Conservation (phyloP, 306 rosid species). For the Lathyrus aphaca region DNA sequence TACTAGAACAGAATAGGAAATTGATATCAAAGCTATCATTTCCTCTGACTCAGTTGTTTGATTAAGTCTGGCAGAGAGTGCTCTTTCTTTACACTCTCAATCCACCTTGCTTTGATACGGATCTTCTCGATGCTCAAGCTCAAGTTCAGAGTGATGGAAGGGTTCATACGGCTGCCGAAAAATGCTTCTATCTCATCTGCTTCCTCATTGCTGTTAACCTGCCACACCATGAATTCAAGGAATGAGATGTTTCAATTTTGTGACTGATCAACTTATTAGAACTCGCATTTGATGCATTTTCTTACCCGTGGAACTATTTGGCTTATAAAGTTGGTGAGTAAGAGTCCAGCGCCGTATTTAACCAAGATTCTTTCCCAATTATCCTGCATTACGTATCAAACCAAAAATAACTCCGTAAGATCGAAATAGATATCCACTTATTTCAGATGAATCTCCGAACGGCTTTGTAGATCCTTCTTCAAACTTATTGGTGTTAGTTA, state of each 20-base stretch:
- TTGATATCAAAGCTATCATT: constrained; percentile 22
- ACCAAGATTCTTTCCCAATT: constrained; percentile 65
- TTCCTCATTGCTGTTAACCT: constrained; percentile 57
- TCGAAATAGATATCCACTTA: neutral
- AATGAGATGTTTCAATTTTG: neutral
- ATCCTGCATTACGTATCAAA: constrained; percentile 54
- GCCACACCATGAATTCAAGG: constrained; percentile 35
- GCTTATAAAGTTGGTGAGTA: constrained; percentile 51
- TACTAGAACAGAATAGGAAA: neutral
- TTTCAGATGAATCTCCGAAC: constrained; percentile 8
- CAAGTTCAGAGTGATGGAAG: constrained; percentile 54
- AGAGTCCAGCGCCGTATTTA: constrained; percentile 57
- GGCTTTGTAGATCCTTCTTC: neutral
- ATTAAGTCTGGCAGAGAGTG: constrained; percentile 44
- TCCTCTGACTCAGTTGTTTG: constrained; percentile 44
- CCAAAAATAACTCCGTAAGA: neutral
- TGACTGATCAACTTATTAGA: neutral
- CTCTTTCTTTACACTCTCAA: constrained; percentile 48
- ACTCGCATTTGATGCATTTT: constrained; percentile 20
- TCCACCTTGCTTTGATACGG: constrained; percentile 69
- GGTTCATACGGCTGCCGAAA: constrained; percentile 44
- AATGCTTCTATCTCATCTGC: constrained; percentile 63
- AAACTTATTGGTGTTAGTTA: constrained; percentile 25
- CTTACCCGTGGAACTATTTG: constrained; percentile 56
- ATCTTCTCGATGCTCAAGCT: constrained; percentile 56